Base-by-base conservation (phyloP, 2,329 filamentous ascomycete genomes). In the Colletotrichum sojae region DNA sequence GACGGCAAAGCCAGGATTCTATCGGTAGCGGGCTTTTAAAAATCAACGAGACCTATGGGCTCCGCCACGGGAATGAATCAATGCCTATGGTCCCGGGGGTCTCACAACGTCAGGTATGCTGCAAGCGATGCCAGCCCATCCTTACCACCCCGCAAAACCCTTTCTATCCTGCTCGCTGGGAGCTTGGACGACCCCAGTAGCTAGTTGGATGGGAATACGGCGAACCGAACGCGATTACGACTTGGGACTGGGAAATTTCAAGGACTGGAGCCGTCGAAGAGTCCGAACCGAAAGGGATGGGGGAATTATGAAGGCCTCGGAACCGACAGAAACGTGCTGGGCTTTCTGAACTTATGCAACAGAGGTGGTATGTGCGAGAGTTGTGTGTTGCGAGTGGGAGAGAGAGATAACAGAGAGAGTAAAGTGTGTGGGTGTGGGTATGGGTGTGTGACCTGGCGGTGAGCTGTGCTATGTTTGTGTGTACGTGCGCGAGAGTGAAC, bases 211-310 rank as follows among this genome's bases (percentile, higher is more conserved):
- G 22, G 18, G 18, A 22, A 36, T 25, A 18, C 18, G 39, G 43
- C 20, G 36, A 66, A n/a, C 54, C 66, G 66, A 69, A 69, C 51
- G 20, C 66, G 66, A 66, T 40, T 69, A 69, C 62, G 66, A 45
- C 20, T 63, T 13, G 40, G 49, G 48, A 18, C 20, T 6, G 45
- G 10, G 31, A 10, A 36, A 36, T 9, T 9, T 36, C 31, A 36
- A 51, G 18, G 16, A 20, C 36, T 51, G 62, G 55, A 46, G 25
- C 22, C 10, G 22, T 52, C 49, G 27, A 66, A 48, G 31, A 69
- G 55, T 51, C 66, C 49, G 36, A 45, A 16, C 25, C 39, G 55
- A 48, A 12, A 22, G 46, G 39, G 15, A 40, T 16, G 25, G 53
- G 53, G 40, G 61, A 31, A 54, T 46, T 59, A 36, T 36, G 3